These are phyloP conservation scores for Aspergillus conjunctus DNA, from an alignment of 495 filamentous ascomycete species.

Conservation along the genomic window DNA sequence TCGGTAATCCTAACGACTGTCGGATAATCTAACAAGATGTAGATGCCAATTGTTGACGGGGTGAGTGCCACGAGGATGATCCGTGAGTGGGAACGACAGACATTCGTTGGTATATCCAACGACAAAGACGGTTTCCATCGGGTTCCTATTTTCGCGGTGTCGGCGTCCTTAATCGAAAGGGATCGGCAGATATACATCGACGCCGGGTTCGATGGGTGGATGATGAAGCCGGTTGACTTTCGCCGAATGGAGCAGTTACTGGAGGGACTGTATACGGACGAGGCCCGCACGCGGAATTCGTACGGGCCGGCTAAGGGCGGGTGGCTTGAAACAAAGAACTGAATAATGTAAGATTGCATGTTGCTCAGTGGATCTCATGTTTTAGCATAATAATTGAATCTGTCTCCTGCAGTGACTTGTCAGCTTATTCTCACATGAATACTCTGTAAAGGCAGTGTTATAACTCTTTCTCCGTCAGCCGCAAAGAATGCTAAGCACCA, in stretches of 20 bases:
- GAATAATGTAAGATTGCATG: no score
- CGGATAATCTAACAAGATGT: background rate
- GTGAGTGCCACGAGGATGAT: conserved; percentile 78
- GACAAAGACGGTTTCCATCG: conserved; percentile 29
- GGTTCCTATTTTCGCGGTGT: conserved; percentile 83
- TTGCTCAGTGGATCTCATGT: no score
- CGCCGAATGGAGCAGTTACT: conserved; percentile 64
- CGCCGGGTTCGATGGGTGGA: conserved; percentile 86
- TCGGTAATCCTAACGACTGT: background rate
- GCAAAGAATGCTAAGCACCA: no score
- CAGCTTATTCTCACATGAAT: no score
- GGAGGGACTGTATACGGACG: conserved; percentile 54
- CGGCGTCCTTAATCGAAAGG: conserved; percentile 74
- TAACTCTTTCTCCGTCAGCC: no score
- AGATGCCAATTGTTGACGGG: conserved; percentile 95
- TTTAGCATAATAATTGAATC: no score
- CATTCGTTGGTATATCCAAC: conserved; percentile 27
- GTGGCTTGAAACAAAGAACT: background rate
- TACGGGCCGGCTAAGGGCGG: background rate
- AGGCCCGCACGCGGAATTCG: background rate
- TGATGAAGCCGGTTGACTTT: conserved; percentile 80
- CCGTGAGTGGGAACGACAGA: conserved; percentile 63
- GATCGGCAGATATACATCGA: conserved; percentile 68
- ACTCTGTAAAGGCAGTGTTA: no score
- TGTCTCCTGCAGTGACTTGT: no score